Percentiles rank a stretch among this genome's conserved stretches.
These are phyloP conservation scores for Avena sativa DNA, from an alignment of 176 grass and related monocot genomes.

Conservation along the genomic window DNA sequence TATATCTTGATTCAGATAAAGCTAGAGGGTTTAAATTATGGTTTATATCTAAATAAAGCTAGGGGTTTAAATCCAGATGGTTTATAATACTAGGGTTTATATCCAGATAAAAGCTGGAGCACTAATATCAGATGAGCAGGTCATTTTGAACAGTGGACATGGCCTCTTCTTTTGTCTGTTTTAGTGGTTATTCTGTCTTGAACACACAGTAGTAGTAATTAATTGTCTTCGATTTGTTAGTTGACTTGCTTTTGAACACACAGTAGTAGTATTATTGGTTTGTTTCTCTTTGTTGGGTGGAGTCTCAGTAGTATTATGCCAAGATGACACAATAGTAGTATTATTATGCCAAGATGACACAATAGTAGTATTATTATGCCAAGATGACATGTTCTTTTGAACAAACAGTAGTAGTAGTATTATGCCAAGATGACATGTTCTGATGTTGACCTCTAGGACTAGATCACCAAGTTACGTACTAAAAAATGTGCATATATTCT, in stretches of 20 bases:
- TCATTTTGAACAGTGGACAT: not conserved
- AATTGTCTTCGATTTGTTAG: slow-evolving; percentile 15
- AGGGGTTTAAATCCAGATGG: too few relatives aligned
- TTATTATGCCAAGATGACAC: too few relatives aligned
- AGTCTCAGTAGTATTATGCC: not conserved
- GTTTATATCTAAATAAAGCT: too few relatives aligned
- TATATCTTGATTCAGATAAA: too few relatives aligned
- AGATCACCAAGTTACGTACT: not conserved
- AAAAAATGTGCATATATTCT: slow-evolving; percentile 16
- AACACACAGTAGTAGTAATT: not conserved
- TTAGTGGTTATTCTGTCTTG: not conserved
- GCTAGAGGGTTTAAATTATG: too few relatives aligned
- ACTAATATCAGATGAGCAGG: too few relatives aligned
- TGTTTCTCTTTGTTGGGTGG: slow-evolving; percentile 8
- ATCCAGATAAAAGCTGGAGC: too few relatives aligned
- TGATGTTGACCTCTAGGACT: not conserved
- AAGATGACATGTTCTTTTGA: too few relatives aligned
- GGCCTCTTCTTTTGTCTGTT: not conserved
- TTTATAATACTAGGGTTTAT: too few relatives aligned
- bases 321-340: too few relatives aligned
- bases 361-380: not conserved
- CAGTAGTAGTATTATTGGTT: not conserved
- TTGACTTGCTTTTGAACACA: slow-evolving; percentile 11
- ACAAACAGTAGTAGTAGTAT: not conserved
- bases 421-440: not conserved